Evolutionary conservation across 352 stramenopile genomes (phyloP).

Genomic region (Phytophthora sojae): DNA sequence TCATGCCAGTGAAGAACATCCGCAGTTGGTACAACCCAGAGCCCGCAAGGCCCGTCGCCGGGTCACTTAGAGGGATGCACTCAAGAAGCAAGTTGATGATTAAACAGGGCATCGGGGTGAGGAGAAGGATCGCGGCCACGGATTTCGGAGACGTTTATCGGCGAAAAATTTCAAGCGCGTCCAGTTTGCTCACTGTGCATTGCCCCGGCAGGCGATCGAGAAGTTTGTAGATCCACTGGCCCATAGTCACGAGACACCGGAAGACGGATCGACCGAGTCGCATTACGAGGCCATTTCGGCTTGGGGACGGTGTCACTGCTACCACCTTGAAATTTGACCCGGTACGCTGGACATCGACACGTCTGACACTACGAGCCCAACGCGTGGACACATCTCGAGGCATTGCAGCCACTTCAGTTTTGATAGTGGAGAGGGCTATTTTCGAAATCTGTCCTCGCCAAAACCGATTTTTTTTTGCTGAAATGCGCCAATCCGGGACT

Average conservation of each 20-base stretch:
- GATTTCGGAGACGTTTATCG: background rate
- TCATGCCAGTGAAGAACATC: constrained; percentile 12
- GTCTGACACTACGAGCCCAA: background rate
- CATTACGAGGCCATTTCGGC: background rate
- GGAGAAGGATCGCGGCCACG: constrained; percentile 17
- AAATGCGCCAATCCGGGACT: too few species aligned
- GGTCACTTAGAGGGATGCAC: constrained; percentile 31
- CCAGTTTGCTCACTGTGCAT: constrained; percentile 40
- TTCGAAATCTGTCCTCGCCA: background rate
- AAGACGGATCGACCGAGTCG: background rate
- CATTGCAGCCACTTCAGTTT: background rate
- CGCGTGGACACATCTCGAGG: background rate
- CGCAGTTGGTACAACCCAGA: constrained; percentile 34
- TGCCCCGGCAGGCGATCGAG: constrained; percentile 24
- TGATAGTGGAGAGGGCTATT: background rate
- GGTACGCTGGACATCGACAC: background rate
- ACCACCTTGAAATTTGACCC: background rate
- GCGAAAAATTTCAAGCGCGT: constrained; percentile 25
- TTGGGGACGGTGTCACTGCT: background rate
- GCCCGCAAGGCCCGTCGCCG: constrained; percentile 8
- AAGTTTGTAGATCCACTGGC: constrained; percentile 5
- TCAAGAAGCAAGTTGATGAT: constrained; percentile 35
- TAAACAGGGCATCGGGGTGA: constrained; percentile 34
- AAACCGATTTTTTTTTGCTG: too few species aligned
- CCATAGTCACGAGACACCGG: background rate